Conservation (phyloP, 2,329 filamentous ascomycete genomes). For the Botrytis sinoallii region DNA sequence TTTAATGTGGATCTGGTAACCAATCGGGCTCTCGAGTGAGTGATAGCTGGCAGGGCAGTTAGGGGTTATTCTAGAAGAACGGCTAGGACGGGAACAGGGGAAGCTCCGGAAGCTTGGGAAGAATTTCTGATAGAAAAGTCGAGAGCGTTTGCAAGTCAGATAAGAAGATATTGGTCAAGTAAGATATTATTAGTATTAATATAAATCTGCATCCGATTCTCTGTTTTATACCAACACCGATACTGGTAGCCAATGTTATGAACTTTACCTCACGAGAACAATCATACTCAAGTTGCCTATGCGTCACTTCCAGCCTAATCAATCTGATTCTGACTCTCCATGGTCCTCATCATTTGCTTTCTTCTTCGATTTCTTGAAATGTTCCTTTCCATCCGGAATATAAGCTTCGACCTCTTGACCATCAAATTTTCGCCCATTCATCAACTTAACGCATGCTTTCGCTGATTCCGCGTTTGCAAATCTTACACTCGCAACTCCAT, state of each 20-base stretch:
- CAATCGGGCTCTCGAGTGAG: background rate
- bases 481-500: slow-evolving; percentile 81
- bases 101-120: slow-evolving; percentile 9
- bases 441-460: slow-evolving; percentile 65
- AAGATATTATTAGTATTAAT: background rate
- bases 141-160: background rate
- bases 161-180: background rate
- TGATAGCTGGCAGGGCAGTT: background rate
- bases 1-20: slow-evolving; percentile 3
- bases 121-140: background rate
- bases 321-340: slow-evolving; percentile 2
- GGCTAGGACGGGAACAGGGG: slow-evolving; percentile 2
- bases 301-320: background rate
- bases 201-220: background rate
- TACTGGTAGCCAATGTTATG: background rate
- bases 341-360: slow-evolving; percentile 40
- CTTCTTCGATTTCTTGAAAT: slow-evolving; percentile 66
- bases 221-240: background rate
- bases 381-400: slow-evolving; percentile 67
- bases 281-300: slow-evolving; percentile 3
- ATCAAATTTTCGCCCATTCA: slow-evolving; percentile 79
- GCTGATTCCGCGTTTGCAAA: slow-evolving; percentile 73
- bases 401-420: slow-evolving; percentile 69
- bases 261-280: background rate
- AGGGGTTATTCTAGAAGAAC: background rate